A percentile compares a stretch with the other conserved stretches of the same genome.
phyloP scores from a whole-genome alignment of 2,329 filamentous ascomycete genomes.

The Arthrobotrys sphaeroides region DNA sequence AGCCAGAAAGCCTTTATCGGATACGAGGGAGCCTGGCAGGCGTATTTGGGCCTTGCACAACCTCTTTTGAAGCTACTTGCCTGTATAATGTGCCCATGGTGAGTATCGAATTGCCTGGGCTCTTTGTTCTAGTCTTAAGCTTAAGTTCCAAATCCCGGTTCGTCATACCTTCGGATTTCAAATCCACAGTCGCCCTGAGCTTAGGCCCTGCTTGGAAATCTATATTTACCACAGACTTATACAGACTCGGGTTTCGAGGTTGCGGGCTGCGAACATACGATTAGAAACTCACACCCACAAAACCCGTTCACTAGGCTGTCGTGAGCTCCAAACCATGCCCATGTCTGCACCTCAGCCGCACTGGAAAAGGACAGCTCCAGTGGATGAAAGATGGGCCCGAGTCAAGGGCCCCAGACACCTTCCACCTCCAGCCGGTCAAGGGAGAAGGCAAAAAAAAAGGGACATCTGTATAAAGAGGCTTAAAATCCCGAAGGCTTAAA shows the following conservation, averaged over 20 bases:
- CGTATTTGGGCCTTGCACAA: no score
- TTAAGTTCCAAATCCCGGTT: background rate
- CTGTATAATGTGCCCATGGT: no score
- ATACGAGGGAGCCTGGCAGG: no score
- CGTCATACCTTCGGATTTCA: background rate
- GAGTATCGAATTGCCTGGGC: no score
- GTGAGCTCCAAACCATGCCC: constrained; percentile 9
- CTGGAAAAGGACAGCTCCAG: background rate
- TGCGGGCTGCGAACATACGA: no score
- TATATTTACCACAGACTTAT: constrained; percentile 1
- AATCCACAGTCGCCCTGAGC: background rate
- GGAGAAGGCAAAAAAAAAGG: no score
- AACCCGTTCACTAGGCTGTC: constrained; percentile 2
- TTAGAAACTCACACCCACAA: background rate
- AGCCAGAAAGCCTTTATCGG: no score
- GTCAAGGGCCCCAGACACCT: background rate
- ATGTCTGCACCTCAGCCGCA: constrained; percentile 13
- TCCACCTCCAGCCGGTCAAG: background rate
- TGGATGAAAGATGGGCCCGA: background rate
- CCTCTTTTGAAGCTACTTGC: no score
- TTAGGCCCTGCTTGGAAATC: background rate
- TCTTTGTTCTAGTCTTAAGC: background rate
- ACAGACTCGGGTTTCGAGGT: no score
- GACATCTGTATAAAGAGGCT: background rate
- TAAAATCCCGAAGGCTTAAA: constrained; percentile 11